Base-by-base conservation (phyloP, 345 rosid species). In the Syzygium jambos region DNA sequence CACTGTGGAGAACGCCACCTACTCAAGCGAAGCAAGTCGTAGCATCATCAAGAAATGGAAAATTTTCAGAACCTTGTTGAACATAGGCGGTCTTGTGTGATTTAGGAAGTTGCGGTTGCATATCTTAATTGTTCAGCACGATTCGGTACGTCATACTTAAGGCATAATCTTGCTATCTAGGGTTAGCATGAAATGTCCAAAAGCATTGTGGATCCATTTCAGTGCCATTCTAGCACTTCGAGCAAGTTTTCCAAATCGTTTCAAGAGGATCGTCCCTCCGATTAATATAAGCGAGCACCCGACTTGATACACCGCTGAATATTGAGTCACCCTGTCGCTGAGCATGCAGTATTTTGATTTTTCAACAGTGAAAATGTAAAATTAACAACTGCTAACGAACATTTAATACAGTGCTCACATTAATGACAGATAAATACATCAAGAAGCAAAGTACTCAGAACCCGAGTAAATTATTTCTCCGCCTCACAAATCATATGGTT, bases 401-500 rank as follows among this genome's bases (percentile, higher is more conserved):
- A 17, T 68, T 34, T 17, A 46, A 68, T 5, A 68, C 46, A 10
- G 5, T 68, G 80, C 80, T 68, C 80, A 68, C 25, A 4, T 34
- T 17, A 68, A 34, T 34, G 80, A 68, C 80, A 68, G 80, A 68
- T 17, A 34, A 68, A 34, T 34, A 68, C 80, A 34, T 68, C 46
- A 17, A 22, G 46, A 68, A 34, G 46, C 22, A 30, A 22, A 68
- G 80, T 68, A 68, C 80, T 34, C 80, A 23, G 3, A 68, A 68
- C 25, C 25, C 80, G 0, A 68, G 46, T 34, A 38, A 68, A 2
- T 41, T 65, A 65, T 19, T 17, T 68, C 46, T 68, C 34, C 80
- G 25, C 46, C 80, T 95, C 84, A 96, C 94, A 97, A 91, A 88
- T 97, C 98, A 90, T 96, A 96, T 46, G 85, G 87, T 89, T 96